Percentiles rank a stretch among this genome's conserved stretches.
phyloP scores from a whole-genome alignment of 768 basidiomycete species.

The Lentinula edodes region DNA sequence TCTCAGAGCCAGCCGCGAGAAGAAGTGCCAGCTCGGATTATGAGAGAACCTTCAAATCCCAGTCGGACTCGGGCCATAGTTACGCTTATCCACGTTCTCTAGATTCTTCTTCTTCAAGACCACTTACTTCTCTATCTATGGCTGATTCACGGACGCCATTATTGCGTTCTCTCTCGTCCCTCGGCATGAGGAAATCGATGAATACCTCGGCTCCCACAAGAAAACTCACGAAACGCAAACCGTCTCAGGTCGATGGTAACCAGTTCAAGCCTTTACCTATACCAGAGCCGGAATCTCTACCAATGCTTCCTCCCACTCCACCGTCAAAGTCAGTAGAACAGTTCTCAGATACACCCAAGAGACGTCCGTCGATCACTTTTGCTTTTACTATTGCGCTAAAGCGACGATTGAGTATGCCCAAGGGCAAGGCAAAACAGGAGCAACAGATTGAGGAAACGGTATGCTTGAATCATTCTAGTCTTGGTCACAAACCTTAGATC shows the following conservation, averaged over 20 bases:
- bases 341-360: not conserved
- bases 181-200: not conserved
- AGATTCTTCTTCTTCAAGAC: not conserved
- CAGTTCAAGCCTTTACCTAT: constrained; percentile 2
- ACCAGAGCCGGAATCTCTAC: not conserved
- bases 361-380: not conserved
- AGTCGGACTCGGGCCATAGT: constrained; percentile 3
- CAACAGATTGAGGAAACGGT: not conserved
- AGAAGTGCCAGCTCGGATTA: not conserved
- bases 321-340: not conserved
- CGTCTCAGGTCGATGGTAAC: not conserved
- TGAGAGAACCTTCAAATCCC: constrained; percentile 2
- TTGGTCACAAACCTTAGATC: not conserved
- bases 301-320: not conserved
- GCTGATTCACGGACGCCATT: constrained; percentile 2
- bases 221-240: constrained; percentile 1
- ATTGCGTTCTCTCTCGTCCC: constrained; percentile 1
- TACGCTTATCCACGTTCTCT: constrained; percentile 2
- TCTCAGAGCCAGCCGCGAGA: not conserved
- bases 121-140: not conserved
- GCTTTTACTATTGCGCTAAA: constrained; percentile 2
- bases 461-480: not conserved
- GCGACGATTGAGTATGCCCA: constrained; percentile 2
- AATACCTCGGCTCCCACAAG: not conserved
- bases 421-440: not conserved